Evolutionary conservation across 1,284 basidiomycete genomes (phyloP).

Genomic region (Leccinum variabile): DNA sequence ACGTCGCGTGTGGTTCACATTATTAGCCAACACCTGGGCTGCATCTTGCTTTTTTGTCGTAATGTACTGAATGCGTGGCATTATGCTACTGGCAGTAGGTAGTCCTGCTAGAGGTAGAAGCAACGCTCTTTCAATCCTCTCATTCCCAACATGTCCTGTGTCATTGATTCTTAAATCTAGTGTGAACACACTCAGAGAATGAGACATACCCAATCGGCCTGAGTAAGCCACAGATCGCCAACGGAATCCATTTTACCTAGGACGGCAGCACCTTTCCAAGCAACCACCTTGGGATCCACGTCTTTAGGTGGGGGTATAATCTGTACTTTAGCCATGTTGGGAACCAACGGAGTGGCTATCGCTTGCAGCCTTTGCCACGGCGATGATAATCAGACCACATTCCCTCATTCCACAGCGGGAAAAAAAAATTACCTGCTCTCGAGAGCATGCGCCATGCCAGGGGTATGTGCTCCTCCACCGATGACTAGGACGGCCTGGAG

Average conservation of each 20-base stretch:
- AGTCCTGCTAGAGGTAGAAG: conserved; percentile 55
- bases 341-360: conserved; percentile 78
- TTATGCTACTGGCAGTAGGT: neutral
- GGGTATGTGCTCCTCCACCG: conserved; percentile 75
- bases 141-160: conserved; percentile 74
- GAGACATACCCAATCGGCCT: conserved; percentile 79
- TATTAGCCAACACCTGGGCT: neutral
- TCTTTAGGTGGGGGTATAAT: conserved; percentile 93
- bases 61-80: conserved; percentile 14
- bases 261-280: conserved; percentile 96
- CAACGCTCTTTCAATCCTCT: conserved; percentile 78
- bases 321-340: conserved; percentile 79
- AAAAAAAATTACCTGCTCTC: conserved; percentile 63
- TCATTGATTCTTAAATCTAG: conserved; percentile 11
- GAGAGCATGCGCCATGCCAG: conserved; percentile 75
- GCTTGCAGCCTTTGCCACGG: conserved; percentile 60
- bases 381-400: conserved; percentile 11
- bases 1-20: conserved; percentile 2
- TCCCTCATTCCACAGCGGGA: neutral
- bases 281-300: conserved; percentile 85
- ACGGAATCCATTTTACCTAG: conserved; percentile 90
- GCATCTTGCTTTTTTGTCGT: conserved; percentile 6
- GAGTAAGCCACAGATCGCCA: conserved; percentile 86
- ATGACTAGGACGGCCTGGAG: conserved; percentile 87
- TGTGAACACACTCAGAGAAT: conserved; percentile 8